Evolutionary conservation across 1,284 basidiomycete genomes (phyloP), one percentile per base, ranked within the genome.

Genomic region (Cutaneotrichosporon sp.): DNA sequence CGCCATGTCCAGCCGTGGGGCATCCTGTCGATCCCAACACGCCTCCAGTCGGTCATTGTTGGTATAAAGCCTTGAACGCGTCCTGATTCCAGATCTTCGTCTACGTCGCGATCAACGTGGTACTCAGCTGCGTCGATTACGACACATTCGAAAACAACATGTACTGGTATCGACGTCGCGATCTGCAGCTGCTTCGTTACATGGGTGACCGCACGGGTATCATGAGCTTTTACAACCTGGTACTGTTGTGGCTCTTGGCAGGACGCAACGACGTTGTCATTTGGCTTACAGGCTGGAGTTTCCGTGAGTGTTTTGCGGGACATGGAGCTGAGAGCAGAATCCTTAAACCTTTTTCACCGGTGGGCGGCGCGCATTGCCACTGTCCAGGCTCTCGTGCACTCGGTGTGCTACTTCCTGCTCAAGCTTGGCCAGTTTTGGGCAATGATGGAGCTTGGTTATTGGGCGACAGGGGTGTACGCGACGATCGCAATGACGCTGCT

Each of bases 131-230:
- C 75, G 42, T 75, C 66, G 58, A 79, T 70, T 64, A 82, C 68
- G 45, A 88, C 74, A 42, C 83, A 82, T 68, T 83, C 76, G 30
- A 58, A 3, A 57, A 64, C 10, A 64, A 64, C 49, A 46, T 62
- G 4, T 59, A 53, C 44, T 63, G 53, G 44, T 43, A 37, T 7
- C 18, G 33, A 8, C 41, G 51, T 21, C 43, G 30, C 4, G 40
- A 49, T 21, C n/a, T 35, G 8, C 62, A 66, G 43, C 43, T 64
- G 13, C 50, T 35, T 1, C 52, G 64, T 34, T 66, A 64, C 39
- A 35, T 65, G 8, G 58, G 58, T 8, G 66, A 66, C 50, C 55
- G 63, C 8, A 63, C 63, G 1, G 66, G 59, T 30, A 60, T 68
- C 54, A 62, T 68, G 59, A 54, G 52, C 36, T 61, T 68, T 45